Evolutionary conservation across 1,284 basidiomycete genomes (phyloP).

Genomic region (Microbotryum violaceum): DNA sequence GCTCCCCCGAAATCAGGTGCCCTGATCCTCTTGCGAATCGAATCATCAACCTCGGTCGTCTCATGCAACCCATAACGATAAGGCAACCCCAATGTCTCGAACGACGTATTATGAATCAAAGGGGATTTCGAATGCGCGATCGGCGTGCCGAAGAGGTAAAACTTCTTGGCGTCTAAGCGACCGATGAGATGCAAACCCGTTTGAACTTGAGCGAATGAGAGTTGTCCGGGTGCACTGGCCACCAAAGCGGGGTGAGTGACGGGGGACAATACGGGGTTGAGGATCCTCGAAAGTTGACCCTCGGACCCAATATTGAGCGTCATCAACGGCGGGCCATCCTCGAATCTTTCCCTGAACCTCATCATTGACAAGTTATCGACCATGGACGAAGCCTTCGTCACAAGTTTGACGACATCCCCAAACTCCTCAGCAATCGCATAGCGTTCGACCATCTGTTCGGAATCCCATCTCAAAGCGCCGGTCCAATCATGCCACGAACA

Average conservation of each 20-base stretch:
- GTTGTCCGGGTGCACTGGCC: conserved; percentile 81
- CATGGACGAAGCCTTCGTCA: conserved; percentile 68
- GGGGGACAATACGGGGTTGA: conserved; percentile 79
- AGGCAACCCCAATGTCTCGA: conserved; percentile 71
- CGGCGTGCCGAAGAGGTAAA: conserved; percentile 82
- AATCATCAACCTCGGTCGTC: conserved; percentile 58
- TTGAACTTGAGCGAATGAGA: conserved; percentile 80
- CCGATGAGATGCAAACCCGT: conserved; percentile 72
- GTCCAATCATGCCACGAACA: conserved; percentile 93
- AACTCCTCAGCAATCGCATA: conserved; percentile 57
- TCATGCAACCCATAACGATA: conserved; percentile 73
- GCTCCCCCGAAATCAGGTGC: conserved; percentile 82
- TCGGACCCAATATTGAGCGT: conserved; percentile 88
- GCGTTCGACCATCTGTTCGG: conserved; percentile 58
- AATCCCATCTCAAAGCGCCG: conserved; percentile 75
- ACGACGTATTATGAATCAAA: conserved; percentile 84
- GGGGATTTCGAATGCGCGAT: conserved; percentile 88
- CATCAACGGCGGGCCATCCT: conserved; percentile 63
- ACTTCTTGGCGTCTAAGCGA: conserved; percentile 59
- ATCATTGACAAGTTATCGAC: conserved; percentile 76
- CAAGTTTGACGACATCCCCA: conserved; percentile 88
- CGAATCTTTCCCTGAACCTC: conserved; percentile 52
- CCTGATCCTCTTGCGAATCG: conserved; percentile 57
- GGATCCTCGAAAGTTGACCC: conserved; percentile 82
- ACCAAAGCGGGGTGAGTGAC: conserved; percentile 82